Conservation (phyloP, 2,329 filamentous ascomycete genomes). For the Pleurostoma richardsiae region DNA sequence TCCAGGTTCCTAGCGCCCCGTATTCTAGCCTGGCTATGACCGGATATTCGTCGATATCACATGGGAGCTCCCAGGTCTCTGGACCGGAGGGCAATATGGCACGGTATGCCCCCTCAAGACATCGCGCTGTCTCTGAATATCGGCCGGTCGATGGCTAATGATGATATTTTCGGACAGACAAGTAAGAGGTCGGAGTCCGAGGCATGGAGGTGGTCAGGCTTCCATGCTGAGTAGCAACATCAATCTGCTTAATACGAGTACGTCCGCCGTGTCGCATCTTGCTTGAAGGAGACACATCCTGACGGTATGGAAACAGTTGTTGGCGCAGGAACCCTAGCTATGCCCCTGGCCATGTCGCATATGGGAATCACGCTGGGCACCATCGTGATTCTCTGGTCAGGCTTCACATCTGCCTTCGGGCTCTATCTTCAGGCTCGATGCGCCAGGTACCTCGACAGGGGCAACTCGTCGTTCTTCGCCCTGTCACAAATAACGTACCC, state of each 20-base stretch:
- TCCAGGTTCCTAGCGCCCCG: too few species aligned
- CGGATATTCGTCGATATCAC: constrained; percentile 47
- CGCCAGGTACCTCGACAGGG: constrained; percentile 86
- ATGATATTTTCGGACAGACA: constrained; percentile 28
- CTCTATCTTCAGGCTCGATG: constrained; percentile 93
- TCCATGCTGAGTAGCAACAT: constrained; percentile 88
- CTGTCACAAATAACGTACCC: constrained; percentile 95
- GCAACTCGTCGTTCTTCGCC: constrained; percentile 89
- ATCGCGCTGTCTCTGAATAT: background rate
- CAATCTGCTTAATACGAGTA: constrained; percentile 87
- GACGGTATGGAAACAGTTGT: constrained; percentile 54
- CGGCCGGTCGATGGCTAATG: background rate
- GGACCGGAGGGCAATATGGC: constrained; percentile 40
- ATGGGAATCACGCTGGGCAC: constrained; percentile 88
- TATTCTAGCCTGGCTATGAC: constrained; percentile 36
- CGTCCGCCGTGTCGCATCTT: constrained; percentile 32
- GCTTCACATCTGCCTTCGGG: constrained; percentile 81
- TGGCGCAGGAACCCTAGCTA: constrained; percentile 86
- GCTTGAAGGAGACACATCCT: too few species aligned
- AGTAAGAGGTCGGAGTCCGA: constrained; percentile 58
- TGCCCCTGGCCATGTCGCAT: constrained; percentile 93
- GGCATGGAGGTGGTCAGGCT: constrained; percentile 75
- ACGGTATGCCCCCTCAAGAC: constrained; percentile 26
- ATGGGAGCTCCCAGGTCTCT: constrained; percentile 36
- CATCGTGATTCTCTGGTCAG: constrained; percentile 86